A percentile compares a stretch with the other conserved stretches of the same genome.
phyloP scores from a whole-genome alignment of 331 rosid species.

The Malus hybrid region DNA sequence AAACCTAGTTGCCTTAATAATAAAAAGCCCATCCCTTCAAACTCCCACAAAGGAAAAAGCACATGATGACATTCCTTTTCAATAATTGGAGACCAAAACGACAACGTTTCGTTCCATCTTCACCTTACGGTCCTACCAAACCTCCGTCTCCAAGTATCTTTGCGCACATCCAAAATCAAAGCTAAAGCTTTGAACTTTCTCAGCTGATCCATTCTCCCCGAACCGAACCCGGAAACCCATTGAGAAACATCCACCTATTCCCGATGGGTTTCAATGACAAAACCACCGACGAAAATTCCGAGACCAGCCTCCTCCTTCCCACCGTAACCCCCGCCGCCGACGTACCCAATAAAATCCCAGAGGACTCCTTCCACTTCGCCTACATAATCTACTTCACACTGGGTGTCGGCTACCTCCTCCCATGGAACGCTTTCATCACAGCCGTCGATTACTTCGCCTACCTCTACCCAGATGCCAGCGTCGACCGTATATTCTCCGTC shows the following conservation, averaged over 20 bases:
- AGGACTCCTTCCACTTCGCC: conserved; percentile 53
- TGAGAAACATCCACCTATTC: neutral
- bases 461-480: conserved; percentile 50
- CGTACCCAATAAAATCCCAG: conserved; percentile 23
- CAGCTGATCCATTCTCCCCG: neutral
- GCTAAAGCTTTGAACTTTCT: neutral
- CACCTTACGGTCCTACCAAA: neutral
- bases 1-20: neutral
- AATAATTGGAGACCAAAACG: neutral
- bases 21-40: neutral
- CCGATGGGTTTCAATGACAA: conserved; percentile 24
- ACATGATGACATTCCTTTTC: neutral
- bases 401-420: conserved; percentile 78
- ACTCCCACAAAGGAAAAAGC: neutral
- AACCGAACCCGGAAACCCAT: conserved; percentile 1
- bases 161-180: neutral
- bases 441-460: conserved; percentile 49
- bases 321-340: neutral
- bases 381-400: conserved; percentile 72
- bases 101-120: neutral
- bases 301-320: conserved; percentile 42
- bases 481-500: conserved; percentile 79
- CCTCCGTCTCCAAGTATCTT: neutral
- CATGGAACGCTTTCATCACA: conserved; percentile 93
- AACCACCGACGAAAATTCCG: conserved; percentile 28